phyloP scores from a whole-genome alignment of 768 basidiomycete genomes.

The Albatrellus ellisii region DNA sequence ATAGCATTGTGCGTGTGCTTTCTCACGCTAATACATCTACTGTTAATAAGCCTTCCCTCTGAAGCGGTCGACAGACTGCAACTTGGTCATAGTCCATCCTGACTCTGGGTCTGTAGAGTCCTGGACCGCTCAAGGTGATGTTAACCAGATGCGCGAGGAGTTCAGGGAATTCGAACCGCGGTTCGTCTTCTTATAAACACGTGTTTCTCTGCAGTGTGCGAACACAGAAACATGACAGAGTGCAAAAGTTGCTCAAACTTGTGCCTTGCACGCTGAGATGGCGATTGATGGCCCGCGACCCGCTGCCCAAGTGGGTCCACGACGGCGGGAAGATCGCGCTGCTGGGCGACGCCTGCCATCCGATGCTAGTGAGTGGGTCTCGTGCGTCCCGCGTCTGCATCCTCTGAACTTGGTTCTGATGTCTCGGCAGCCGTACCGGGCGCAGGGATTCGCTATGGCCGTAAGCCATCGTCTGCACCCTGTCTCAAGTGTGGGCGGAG shows the following conservation, averaged over 20 bases:
- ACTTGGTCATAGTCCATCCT: conserved; percentile 13
- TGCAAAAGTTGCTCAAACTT: conserved; percentile 15
- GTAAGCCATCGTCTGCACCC: not conserved
- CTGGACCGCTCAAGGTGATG: conserved; percentile 16
- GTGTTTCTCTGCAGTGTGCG: not conserved
- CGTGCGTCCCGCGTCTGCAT: not conserved
- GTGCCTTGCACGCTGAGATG: conserved; percentile 16
- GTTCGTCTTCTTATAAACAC: conserved; percentile 1
- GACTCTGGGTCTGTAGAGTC: conserved; percentile 12
- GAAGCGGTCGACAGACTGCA: conserved; percentile 11
- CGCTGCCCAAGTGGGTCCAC: conserved; percentile 17
- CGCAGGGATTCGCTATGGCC: conserved; percentile 20
- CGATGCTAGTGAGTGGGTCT: conserved; percentile 15
- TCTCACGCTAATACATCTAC: not conserved
- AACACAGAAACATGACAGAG: not conserved
- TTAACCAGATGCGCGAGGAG: conserved; percentile 17
- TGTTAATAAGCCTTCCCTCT: not conserved
- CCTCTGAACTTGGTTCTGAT: not conserved
- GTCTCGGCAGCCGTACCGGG: conserved; percentile 15
- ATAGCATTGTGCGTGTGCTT: conserved; percentile 9
- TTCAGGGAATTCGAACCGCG: conserved; percentile 18
- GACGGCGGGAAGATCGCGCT: conserved; percentile 13
- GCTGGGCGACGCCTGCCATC: conserved; percentile 18
- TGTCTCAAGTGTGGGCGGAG: not conserved
- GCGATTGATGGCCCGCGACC: conserved; percentile 17